phyloP scores from a whole-genome alignment of 106 monocot species.

The Gastrodia elata region DNA sequence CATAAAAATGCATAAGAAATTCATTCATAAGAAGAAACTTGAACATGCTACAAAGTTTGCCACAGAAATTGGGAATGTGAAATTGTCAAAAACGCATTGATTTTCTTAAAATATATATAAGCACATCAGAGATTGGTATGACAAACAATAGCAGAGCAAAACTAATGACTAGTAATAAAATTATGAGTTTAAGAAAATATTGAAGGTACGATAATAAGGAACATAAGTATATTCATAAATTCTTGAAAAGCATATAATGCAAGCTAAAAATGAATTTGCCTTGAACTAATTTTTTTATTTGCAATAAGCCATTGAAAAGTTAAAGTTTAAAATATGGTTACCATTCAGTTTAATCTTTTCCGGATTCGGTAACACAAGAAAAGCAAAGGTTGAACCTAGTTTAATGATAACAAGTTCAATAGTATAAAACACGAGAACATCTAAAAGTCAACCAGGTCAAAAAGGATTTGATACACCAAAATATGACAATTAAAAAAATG shows the following conservation, averaged over 20 bases:
- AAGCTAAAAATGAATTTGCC: background rate
- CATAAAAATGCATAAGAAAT: background rate
- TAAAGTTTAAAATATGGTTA: background rate
- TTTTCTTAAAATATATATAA: background rate
- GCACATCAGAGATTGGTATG: background rate
- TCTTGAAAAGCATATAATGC: background rate
- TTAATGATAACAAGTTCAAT: too few relatives aligned
- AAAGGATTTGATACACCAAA: too few relatives aligned
- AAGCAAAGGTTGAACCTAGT: too few relatives aligned
- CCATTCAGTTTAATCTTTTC: background rate
- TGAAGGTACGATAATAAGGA: background rate
- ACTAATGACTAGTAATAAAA: background rate
- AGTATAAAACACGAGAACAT: too few relatives aligned
- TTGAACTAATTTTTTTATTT: background rate
- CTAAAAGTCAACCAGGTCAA: too few relatives aligned
- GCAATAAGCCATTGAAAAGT: background rate
- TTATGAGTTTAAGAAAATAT: background rate
- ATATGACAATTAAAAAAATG: too few relatives aligned
- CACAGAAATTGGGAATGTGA: background rate
- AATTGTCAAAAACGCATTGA: background rate
- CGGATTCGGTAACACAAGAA: too few relatives aligned
- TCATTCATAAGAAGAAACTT: background rate
- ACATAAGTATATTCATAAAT: background rate
- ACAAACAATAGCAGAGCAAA: background rate
- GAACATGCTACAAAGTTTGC: background rate